Evolutionary conservation across 257 asterid species (phyloP).

Genomic region (Paulownia fortunei): DNA sequence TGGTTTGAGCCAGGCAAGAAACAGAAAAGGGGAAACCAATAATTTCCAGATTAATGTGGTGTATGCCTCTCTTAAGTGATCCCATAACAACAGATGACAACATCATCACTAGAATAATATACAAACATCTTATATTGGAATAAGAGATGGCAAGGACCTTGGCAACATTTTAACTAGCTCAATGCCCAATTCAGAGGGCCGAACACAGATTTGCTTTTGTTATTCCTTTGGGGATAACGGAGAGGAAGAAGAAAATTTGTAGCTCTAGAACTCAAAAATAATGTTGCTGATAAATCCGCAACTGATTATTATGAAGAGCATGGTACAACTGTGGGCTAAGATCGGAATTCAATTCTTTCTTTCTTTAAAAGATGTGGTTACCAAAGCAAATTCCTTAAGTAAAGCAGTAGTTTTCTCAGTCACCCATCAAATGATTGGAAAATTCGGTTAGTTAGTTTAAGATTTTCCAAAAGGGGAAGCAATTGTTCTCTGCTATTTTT

Average conservation of each 20-base stretch:
- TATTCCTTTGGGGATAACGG: background rate
- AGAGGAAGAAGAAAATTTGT: background rate
- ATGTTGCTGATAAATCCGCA: background rate
- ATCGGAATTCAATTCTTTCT: background rate
- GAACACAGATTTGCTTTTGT: background rate
- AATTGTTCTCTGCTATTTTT: background rate
- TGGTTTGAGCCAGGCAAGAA: slow-evolving; percentile 3
- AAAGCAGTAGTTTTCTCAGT: background rate
- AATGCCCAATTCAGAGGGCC: background rate
- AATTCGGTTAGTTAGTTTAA: background rate
- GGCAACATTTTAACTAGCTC: background rate
- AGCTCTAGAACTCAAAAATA: background rate
- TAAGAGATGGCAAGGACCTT: background rate
- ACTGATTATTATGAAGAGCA: background rate
- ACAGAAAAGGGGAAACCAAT: slow-evolving; percentile 5
- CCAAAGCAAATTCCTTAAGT: background rate
- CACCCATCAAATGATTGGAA: background rate
- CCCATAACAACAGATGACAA: background rate
- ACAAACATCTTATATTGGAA: background rate
- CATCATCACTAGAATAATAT: background rate
- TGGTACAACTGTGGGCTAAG: background rate
- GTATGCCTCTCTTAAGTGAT: slow-evolving; percentile 12
- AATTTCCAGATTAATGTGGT: background rate
- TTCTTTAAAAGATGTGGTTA: background rate
- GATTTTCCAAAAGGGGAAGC: background rate